phyloP scores from a whole-genome alignment of 768 basidiomycete species.

The Mycena crocata region DNA sequence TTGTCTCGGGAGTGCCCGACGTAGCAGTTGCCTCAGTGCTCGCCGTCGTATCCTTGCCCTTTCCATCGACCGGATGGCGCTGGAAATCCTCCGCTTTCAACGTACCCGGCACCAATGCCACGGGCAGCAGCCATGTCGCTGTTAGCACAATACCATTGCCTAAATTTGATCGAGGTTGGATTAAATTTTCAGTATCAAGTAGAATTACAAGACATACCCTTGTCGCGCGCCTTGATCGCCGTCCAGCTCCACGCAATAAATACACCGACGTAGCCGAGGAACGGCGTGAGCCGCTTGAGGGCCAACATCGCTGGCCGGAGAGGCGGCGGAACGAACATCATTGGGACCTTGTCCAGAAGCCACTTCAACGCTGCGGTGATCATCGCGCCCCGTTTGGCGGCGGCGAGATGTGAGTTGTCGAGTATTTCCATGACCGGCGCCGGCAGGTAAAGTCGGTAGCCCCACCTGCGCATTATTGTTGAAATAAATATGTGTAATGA shows the following conservation, averaged over 20 bases:
- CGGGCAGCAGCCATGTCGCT: conserved; percentile 85
- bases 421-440: conserved; percentile 78
- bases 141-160: conserved; percentile 85
- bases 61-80: conserved; percentile 11
- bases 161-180: conserved; percentile 37
- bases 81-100: conserved; percentile 59
- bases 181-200: neutral
- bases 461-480: conserved; percentile 49
- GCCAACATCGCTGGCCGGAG: conserved; percentile 67
- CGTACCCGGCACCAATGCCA: conserved; percentile 78
- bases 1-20: no score
- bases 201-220: conserved; percentile 55
- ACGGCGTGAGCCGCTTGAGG: conserved; percentile 72
- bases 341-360: conserved; percentile 74
- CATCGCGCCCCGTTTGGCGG: conserved; percentile 80
- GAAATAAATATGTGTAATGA: neutral
- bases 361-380: conserved; percentile 80
- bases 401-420: conserved; percentile 70
- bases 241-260: conserved; percentile 87
- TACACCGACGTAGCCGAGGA: conserved; percentile 77
- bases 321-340: conserved; percentile 68
- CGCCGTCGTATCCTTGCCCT: neutral
- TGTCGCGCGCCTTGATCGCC: conserved; percentile 72
- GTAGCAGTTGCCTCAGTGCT: neutral
- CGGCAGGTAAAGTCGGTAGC: conserved; percentile 76